Evolutionary conservation across 495 filamentous ascomycete species (phyloP).

Genomic region (Lasiosphaeris hirsuta): DNA sequence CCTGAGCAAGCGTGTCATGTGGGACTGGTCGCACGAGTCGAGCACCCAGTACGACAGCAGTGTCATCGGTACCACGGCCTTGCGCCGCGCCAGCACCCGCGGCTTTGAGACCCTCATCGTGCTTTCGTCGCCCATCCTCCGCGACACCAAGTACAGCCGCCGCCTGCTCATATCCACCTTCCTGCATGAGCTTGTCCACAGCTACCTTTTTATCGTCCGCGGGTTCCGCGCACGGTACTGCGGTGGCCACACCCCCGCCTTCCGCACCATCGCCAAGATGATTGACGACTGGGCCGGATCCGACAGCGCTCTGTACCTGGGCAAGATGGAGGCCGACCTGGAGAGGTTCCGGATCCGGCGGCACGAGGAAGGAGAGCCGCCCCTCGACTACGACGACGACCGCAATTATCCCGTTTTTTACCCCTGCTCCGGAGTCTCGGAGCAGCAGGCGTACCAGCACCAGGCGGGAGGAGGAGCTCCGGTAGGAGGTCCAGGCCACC

Average conservation of each 20-base stretch:
- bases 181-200: constrained; percentile 56
- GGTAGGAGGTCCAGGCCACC: not conserved
- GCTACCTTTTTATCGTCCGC: constrained; percentile 54
- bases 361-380: not conserved
- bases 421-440: constrained; percentile 26
- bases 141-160: constrained; percentile 43
- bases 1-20: constrained; percentile 47
- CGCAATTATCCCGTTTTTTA: constrained; percentile 9
- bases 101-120: constrained; percentile 56
- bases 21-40: constrained; percentile 47
- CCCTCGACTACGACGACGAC: not conserved
- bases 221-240: constrained; percentile 47
- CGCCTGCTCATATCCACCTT: constrained; percentile 55
- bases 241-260: constrained; percentile 53
- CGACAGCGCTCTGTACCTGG: constrained; percentile 43
- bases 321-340: constrained; percentile 53
- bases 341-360: constrained; percentile 35
- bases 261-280: constrained; percentile 45
- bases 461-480: not conserved
- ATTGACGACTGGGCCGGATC: constrained; percentile 53
- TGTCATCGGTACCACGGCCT: constrained; percentile 53
- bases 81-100: constrained; percentile 36
- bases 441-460: constrained; percentile 13
- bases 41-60: constrained; percentile 33
- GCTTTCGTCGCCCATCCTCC: constrained; percentile 49